Conservation (phyloP, 2,329 filamentous ascomycete genomes). For the Aspergillus clavatus region DNA sequence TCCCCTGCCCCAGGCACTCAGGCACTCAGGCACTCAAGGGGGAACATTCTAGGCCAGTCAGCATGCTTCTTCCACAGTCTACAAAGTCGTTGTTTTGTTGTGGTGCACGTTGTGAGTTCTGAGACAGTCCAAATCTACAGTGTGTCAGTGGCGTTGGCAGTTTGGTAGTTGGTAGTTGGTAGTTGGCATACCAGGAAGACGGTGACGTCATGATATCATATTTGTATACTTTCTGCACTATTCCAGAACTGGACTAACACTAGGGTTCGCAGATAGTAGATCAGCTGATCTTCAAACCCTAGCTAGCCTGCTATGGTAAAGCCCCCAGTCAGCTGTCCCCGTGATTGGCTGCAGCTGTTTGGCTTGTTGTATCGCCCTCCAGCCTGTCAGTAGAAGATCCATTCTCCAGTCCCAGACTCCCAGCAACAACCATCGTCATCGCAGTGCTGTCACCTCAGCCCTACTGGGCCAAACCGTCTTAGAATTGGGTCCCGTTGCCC, state of each 20-base stretch:
- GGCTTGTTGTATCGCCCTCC: not conserved
- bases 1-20: too few relatives aligned
- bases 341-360: not conserved
- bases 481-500: not conserved
- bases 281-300: slow-evolving; percentile 8
- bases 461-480: not conserved
- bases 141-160: too few relatives aligned
- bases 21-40: too few relatives aligned
- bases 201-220: not conserved
- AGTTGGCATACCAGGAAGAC: too few relatives aligned
- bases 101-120: not conserved
- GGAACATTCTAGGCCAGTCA: too few relatives aligned
- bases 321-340: not conserved
- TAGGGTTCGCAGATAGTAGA: slow-evolving; percentile 3
- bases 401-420: too few relatives aligned
- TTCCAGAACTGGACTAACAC: not conserved
- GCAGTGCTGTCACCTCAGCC: not conserved
- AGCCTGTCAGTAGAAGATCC: too few relatives aligned
- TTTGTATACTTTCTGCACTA: not conserved
- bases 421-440: not conserved
- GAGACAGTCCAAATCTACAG: not conserved
- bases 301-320: not conserved
- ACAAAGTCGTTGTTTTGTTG: too few relatives aligned
- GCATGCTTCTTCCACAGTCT: too few relatives aligned
- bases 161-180: too few relatives aligned